Evolutionary conservation across 2,329 filamentous ascomycete genomes (phyloP).

Genomic region (Tolypocladium ophioglossoides): DNA sequence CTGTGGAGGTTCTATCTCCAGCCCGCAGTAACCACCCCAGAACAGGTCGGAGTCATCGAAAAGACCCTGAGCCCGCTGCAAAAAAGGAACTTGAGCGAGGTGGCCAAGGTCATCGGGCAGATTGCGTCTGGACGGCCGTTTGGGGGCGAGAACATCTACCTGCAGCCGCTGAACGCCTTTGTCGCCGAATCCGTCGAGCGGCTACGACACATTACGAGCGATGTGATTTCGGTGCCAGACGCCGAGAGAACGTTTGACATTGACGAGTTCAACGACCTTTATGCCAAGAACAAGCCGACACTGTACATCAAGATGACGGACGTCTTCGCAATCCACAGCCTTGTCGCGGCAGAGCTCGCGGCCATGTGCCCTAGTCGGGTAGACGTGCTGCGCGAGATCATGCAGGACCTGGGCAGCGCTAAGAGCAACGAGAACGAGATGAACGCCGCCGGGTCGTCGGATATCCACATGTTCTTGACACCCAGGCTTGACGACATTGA

Average conservation of each 20-base stretch:
- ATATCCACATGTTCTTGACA: conserved; percentile 84
- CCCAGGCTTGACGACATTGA: conserved; percentile 84
- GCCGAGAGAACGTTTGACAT: conserved; percentile 93
- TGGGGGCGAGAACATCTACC: conserved; percentile 87
- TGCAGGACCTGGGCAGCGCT: conserved; percentile 88
- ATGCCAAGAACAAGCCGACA: conserved; percentile 90
- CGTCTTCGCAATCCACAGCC: conserved; percentile 89
- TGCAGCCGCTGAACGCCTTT: conserved; percentile 91
- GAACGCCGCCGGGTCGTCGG: conserved; percentile 72
- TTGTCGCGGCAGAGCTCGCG: conserved; percentile 70
- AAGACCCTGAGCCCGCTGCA: conserved; percentile 81
- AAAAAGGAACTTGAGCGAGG: conserved; percentile 83
- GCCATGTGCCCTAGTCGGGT: conserved; percentile 71
- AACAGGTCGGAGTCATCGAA: conserved; percentile 88
- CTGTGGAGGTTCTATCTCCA: conserved; percentile 91
- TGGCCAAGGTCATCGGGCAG: conserved; percentile 85
- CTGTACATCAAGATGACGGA: conserved; percentile 99
- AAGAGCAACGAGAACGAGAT: conserved; percentile 96
- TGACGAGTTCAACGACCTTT: conserved; percentile 96
- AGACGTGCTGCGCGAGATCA: conserved; percentile 80
- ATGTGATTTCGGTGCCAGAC: conserved; percentile 73
- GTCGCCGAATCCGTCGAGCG: conserved; percentile 76
- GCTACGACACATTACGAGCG: conserved; percentile 62
- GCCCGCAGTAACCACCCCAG: conserved; percentile 77
- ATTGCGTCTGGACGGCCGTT: conserved; percentile 83